Conservation (phyloP, 1,139 yeast genomes). For the Saccharomycopsis crataegensis region DNA sequence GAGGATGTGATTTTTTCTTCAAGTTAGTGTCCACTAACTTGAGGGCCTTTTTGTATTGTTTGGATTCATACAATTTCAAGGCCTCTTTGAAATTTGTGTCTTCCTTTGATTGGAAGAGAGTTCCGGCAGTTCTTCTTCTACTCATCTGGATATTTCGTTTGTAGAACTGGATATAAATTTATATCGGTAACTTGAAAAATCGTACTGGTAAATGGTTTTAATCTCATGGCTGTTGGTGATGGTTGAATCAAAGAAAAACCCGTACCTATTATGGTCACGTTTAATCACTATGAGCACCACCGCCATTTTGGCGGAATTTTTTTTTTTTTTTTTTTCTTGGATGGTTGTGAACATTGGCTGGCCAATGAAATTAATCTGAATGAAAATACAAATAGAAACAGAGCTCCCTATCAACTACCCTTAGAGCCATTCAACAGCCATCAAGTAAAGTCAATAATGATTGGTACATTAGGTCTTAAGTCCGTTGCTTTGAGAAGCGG, state of each 20-base stretch:
- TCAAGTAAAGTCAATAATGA: neutral
- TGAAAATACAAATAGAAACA: neutral
- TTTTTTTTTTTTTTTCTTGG: neutral
- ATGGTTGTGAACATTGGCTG: neutral
- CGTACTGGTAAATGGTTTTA: no score
- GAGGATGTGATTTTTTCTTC: constrained; percentile 74
- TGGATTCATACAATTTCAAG: constrained; percentile 70
- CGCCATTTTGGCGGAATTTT: no score
- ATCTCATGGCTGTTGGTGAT: no score
- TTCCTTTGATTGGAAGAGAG: constrained; percentile 37
- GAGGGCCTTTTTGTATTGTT: constrained; percentile 81
- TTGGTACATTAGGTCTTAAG: constrained; percentile 5
- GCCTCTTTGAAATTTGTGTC: constrained; percentile 74
- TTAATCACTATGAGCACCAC: no score
- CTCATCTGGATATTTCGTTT: neutral
- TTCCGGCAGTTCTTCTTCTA: constrained; percentile 5
- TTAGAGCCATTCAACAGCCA: neutral
- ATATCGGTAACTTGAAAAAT: neutral
- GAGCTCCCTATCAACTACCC: neutral
- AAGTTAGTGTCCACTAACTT: constrained; percentile 69
- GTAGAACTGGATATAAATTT: neutral
- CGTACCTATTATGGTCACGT: no score
- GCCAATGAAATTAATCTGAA: neutral
- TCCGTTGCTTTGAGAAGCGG: neutral
- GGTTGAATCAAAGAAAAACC: no score